Evolutionary conservation across 352 stramenopile genomes (phyloP).

Genomic region (Phytophthora aleatoria): DNA sequence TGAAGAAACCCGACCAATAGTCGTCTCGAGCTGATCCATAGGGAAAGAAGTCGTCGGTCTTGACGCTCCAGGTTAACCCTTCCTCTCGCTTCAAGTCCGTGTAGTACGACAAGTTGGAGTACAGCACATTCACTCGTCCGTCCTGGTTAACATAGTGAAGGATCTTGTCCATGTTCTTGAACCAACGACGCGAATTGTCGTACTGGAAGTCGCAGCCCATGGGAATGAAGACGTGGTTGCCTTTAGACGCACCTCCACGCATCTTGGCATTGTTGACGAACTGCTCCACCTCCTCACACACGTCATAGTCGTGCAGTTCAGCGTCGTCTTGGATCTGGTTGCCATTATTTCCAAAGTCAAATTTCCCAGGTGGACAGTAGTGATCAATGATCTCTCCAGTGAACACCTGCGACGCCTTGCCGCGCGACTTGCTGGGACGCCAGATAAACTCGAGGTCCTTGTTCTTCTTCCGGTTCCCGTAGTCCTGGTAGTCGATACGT

Average conservation of each 20-base stretch:
- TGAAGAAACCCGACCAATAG: conserved; percentile 98
- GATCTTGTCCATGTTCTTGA: conserved; percentile 97
- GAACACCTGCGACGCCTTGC: conserved; percentile 84
- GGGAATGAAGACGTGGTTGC: conserved; percentile 87
- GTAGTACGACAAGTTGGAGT: conserved; percentile 96
- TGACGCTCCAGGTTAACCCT: conserved; percentile 79
- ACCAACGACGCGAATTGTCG: conserved; percentile 89
- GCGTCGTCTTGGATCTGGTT: conserved; percentile 89
- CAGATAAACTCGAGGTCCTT: conserved; percentile 96
- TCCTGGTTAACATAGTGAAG: conserved; percentile 95
- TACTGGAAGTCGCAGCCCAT: conserved; percentile 97
- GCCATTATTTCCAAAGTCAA: conserved; percentile 71
- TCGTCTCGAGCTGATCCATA: conserved; percentile 93
- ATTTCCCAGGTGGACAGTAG: conserved; percentile 77
- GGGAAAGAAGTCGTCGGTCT: conserved; percentile 97
- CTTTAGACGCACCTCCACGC: conserved; percentile 75
- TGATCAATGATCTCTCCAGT: conserved; percentile 88
- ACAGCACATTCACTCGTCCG: conserved; percentile 93
- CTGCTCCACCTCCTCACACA: conserved; percentile 80
- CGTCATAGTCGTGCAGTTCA: conserved; percentile 89
- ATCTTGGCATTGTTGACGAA: conserved; percentile 83
- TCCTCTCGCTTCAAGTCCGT: conserved; percentile 93
- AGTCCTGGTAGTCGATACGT: conserved; percentile 98
- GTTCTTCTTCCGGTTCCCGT: conserved; percentile 83
- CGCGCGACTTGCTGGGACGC: conserved; percentile 88